These are phyloP conservation scores for Prillingera fragicola DNA, from an alignment of 1,284 basidiomycete species.

Conservation along the genomic window DNA sequence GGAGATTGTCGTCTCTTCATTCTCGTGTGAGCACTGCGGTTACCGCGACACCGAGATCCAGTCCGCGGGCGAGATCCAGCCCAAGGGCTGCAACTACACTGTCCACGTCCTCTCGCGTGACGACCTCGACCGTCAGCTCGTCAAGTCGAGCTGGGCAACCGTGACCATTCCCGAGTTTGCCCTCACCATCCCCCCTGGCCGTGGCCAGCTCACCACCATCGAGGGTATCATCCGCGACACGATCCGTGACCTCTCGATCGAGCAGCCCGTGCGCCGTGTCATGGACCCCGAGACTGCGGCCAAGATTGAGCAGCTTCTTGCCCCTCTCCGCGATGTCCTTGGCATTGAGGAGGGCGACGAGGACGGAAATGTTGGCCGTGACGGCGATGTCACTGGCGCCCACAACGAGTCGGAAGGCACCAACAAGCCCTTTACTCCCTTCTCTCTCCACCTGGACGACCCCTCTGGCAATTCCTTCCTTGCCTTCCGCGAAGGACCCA, in stretches of 20 bases:
- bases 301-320: conserved; percentile 73
- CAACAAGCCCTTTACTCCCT: conserved; percentile 58
- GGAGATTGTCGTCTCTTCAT: conserved; percentile 94
- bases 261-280: conserved; percentile 81
- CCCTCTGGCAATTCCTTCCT: conserved; percentile 93
- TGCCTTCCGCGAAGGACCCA: conserved; percentile 71
- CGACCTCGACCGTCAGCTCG: conserved; percentile 89
- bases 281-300: conserved; percentile 69
- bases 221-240: conserved; percentile 88
- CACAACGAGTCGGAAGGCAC: conserved; percentile 41
- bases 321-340: conserved; percentile 63
- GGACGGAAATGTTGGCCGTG: conserved; percentile 34
- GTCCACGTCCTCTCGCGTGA: conserved; percentile 66
- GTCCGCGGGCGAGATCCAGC: conserved; percentile 79
- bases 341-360: conserved; percentile 59
- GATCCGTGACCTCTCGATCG: conserved; percentile 70
- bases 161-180: conserved; percentile 81
- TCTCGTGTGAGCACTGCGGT: conserved; percentile 91
- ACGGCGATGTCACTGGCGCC: conserved; percentile 26
- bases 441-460: conserved; percentile 85
- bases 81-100: conserved; percentile 62
- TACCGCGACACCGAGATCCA: conserved; percentile 90
- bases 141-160: conserved; percentile 80
- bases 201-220: conserved; percentile 91
- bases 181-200: conserved; percentile 79